Conservation (phyloP, 495 filamentous ascomycete species). For the Penicillium robsamsonii region DNA sequence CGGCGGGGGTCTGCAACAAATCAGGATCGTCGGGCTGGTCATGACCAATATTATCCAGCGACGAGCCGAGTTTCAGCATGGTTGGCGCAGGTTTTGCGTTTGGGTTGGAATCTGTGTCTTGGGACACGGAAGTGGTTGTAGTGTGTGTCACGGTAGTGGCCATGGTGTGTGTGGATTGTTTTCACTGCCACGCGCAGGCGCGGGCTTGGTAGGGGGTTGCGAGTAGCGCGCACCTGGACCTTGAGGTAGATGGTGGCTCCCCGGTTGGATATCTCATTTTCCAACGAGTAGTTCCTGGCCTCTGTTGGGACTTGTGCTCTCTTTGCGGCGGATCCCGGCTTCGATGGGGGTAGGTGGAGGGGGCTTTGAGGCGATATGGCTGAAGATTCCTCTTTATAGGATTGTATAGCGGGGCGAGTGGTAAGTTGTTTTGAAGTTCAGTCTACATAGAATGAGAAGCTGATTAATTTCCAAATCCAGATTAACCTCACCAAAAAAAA, state of each 20-base stretch:
- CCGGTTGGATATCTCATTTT: constrained; percentile 39
- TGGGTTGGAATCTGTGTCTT: background rate
- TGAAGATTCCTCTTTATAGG: background rate
- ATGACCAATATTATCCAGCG: background rate
- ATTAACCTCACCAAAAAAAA: background rate
- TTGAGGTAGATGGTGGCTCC: constrained; percentile 32
- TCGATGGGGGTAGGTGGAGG: background rate
- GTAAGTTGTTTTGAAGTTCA: background rate
- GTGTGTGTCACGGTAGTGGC: constrained; percentile 27
- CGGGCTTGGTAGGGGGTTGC: constrained; percentile 10
- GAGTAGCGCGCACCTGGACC: constrained; percentile 25
- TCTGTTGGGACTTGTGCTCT: background rate
- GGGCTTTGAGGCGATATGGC: background rate
- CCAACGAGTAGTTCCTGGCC: constrained; percentile 15
- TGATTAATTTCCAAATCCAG: background rate
- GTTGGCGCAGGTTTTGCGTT: constrained; percentile 12
- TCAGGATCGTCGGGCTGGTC: constrained; percentile 5
- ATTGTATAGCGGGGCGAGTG: background rate
- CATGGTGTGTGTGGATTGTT: constrained; percentile 16
- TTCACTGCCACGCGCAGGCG: constrained; percentile 27
- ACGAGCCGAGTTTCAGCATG: constrained; percentile 18
- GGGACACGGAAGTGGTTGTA: background rate
- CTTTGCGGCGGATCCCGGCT: background rate
- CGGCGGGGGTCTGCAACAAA: constrained; percentile 24
- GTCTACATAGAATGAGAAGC: background rate